phyloP scores from a whole-genome alignment of 2,329 filamentous ascomycete genomes.

The Cercospora canescens region DNA sequence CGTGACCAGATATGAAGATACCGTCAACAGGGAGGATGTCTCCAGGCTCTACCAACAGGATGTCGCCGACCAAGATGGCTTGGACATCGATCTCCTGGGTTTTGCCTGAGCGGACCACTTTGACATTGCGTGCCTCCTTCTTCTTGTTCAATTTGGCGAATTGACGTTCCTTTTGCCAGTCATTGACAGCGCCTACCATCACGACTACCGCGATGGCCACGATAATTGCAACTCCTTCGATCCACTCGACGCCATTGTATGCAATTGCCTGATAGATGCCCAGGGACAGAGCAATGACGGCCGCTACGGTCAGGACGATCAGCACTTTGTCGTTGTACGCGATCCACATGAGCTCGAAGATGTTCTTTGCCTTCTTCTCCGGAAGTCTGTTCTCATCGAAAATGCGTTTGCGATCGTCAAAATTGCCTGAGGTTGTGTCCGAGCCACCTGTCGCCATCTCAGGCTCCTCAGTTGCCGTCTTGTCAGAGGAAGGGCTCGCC shows the following conservation, averaged over 20 bases:
- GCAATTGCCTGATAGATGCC: constrained; percentile 66
- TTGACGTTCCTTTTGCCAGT: constrained; percentile 79
- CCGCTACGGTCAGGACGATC: constrained; percentile 69
- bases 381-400: constrained; percentile 71
- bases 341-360: constrained; percentile 74
- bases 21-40: constrained; percentile 72
- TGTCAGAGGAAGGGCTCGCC: constrained; percentile 31
- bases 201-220: constrained; percentile 76
- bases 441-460: constrained; percentile 18
- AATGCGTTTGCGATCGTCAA: constrained; percentile 66
- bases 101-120: constrained; percentile 73
- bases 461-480: constrained; percentile 28
- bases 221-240: constrained; percentile 78
- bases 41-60: constrained; percentile 72
- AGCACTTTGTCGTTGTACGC: constrained; percentile 81
- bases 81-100: constrained; percentile 69
- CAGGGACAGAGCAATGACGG: constrained; percentile 71
- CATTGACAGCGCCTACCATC: constrained; percentile 73
- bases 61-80: constrained; percentile 71
- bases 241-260: constrained; percentile 70
- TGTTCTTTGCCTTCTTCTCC: constrained; percentile 67
- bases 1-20: constrained; percentile 67
- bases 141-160: constrained; percentile 80
- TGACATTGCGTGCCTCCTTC: constrained; percentile 73
- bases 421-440: constrained; percentile 39